A percentile compares a stretch with the other conserved stretches of the same genome.
Evolutionary conservation across 1,139 yeast species (phyloP).

Genomic region (Blastobotrys persicus): DNA sequence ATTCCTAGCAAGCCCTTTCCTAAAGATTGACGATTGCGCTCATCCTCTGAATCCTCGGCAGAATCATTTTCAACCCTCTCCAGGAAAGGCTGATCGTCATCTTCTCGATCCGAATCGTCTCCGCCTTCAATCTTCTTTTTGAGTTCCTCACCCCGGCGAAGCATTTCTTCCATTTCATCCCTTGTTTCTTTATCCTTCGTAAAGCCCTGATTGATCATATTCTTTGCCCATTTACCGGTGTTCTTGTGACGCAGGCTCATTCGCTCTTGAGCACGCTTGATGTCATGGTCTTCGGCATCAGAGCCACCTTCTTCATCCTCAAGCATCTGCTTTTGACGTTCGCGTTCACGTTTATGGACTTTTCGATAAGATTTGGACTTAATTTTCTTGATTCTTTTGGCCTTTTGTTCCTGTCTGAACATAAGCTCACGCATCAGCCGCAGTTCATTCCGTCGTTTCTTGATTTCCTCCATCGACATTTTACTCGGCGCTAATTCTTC

Average conservation of each 20-base stretch:
- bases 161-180: conserved; percentile 90
- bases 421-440: conserved; percentile 91
- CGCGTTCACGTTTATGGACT: conserved; percentile 79
- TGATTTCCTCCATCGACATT: conserved; percentile 75
- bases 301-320: conserved; percentile 46
- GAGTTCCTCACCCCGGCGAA: conserved; percentile 78
- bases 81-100: conserved; percentile 48
- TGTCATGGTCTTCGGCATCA: conserved; percentile 58
- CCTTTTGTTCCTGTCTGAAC: conserved; percentile 91
- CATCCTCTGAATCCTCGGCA: conserved; percentile 36
- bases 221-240: conserved; percentile 79
- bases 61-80: conserved; percentile 38
- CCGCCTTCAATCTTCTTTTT: conserved; percentile 61
- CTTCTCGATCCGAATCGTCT: conserved; percentile 44
- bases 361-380: conserved; percentile 88
- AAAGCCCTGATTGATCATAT: conserved; percentile 86
- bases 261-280: conserved; percentile 85
- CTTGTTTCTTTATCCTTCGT: conserved; percentile 81
- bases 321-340: conserved; percentile 66
- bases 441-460: conserved; percentile 74
- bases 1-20: conserved; percentile 89
- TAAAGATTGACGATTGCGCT: conserved; percentile 37
- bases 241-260: conserved; percentile 90
- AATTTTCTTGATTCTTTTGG: conserved; percentile 88
- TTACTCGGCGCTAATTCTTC: conserved; percentile 79